Conservation (phyloP, 441 rosid genomes). For the Bruguiera hainesii region DNA sequence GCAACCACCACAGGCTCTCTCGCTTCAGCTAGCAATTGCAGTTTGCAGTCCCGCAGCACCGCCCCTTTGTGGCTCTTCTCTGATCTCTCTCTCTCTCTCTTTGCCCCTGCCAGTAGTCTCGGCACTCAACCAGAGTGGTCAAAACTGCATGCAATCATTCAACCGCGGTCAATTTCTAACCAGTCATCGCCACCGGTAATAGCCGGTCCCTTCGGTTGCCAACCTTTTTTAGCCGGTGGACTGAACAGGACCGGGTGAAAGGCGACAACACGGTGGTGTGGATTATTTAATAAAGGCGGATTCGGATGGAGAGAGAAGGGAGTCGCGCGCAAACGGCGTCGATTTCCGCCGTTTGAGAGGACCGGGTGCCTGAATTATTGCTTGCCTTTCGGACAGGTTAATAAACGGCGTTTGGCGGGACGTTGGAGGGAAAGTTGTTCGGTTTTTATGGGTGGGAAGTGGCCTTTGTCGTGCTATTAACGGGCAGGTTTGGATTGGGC, state of each 20-base stretch:
- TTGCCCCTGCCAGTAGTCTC: constrained; percentile 3
- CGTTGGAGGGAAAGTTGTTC: constrained; percentile 58
- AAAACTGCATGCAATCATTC: constrained; percentile 54
- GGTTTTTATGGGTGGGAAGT: constrained; percentile 55
- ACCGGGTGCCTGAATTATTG: constrained; percentile 3
- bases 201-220: constrained; percentile 26
- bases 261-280: constrained; percentile 26
- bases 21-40: constrained; percentile 10
- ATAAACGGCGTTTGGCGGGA: constrained; percentile 46
- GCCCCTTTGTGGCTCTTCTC: neutral
- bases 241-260: constrained; percentile 40
- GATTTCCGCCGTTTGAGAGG: constrained; percentile 1
- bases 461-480: constrained; percentile 62
- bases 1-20: constrained; percentile 18
- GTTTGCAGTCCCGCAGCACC: constrained; percentile 6
- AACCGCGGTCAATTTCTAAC: constrained; percentile 84
- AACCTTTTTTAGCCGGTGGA: constrained; percentile 39
- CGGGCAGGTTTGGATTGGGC: constrained; percentile 43
- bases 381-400: constrained; percentile 18
- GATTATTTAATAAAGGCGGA: constrained; percentile 39
- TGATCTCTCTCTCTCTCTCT: constrained; percentile 1
- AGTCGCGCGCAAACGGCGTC: constrained; percentile 37
- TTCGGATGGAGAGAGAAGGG: constrained; percentile 21
- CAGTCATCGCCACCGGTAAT: constrained; percentile 36
- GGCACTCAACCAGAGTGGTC: constrained; percentile 57